These are phyloP conservation scores for Aspergillus indologenus DNA, from an alignment of 495 filamentous ascomycete species.

Conservation along the genomic window DNA sequence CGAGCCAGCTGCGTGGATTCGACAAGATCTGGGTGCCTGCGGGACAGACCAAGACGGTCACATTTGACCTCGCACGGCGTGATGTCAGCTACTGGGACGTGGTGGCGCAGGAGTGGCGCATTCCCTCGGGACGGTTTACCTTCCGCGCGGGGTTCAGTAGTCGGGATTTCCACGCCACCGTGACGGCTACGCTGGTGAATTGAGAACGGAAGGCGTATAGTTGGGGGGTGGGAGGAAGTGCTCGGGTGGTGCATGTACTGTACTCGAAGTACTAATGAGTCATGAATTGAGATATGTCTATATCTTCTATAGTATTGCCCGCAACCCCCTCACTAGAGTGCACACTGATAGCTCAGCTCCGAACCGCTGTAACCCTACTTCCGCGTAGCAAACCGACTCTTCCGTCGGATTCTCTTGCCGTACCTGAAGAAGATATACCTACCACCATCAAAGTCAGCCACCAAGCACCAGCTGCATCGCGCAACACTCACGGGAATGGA, in stretches of 20 bases:
- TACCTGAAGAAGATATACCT: background rate
- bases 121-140: constrained; percentile 41
- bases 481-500: constrained; percentile 43
- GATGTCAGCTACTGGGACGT: constrained; percentile 78
- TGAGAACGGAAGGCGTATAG: no score
- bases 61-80: constrained; percentile 63
- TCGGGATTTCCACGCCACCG: constrained; percentile 18
- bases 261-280: no score
- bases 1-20: constrained; percentile 63
- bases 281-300: no score
- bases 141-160: constrained; percentile 27
- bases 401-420: constrained; percentile 30
- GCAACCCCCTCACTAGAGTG: no score
- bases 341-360: no score
- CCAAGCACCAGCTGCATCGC: background rate
- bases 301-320: no score
- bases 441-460: background rate
- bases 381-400: constrained; percentile 2
- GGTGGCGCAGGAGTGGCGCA: constrained; percentile 68
- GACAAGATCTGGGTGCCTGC: constrained; percentile 62
- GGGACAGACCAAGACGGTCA: constrained; percentile 53
- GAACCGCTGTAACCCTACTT: background rate
- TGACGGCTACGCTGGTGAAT: background rate
- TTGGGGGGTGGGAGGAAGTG: no score
- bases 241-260: no score